Conservation (phyloP, 1,284 basidiomycete species). For the Bjerkandera adusta region DNA sequence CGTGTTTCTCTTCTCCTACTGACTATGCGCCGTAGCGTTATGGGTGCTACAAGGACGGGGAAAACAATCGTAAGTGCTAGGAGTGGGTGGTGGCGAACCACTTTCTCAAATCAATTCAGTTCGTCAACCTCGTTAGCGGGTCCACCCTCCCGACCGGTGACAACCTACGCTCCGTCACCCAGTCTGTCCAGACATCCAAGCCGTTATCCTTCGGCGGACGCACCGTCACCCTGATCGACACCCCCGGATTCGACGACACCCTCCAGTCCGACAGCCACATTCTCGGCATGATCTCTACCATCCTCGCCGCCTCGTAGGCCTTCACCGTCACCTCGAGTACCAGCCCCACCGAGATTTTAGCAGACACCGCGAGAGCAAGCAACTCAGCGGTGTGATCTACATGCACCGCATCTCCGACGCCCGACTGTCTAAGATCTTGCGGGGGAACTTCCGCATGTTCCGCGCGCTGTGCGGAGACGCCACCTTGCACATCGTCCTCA, state of each 20-base stretch:
- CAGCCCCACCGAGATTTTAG: background rate
- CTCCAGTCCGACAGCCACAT: conserved; percentile 33
- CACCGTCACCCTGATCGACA: conserved; percentile 33
- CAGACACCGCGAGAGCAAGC: conserved; percentile 36
- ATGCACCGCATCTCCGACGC: conserved; percentile 51
- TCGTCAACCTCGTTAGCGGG: conserved; percentile 35
- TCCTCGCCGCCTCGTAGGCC: background rate
- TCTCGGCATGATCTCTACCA: conserved; percentile 28
- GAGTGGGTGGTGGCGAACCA: too few species aligned
- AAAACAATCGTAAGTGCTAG: conserved; percentile 14
- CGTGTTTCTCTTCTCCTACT: too few species aligned
- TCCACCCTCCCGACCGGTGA: conserved; percentile 30
- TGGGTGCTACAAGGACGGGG: conserved; percentile 17
- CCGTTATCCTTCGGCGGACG: conserved; percentile 27
- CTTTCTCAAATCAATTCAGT: conserved; percentile 20
- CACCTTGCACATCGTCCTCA: conserved; percentile 43
- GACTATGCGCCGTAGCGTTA: too few species aligned
- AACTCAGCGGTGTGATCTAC: conserved; percentile 48
- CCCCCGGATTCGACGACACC: conserved; percentile 39
- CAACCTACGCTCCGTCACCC: conserved; percentile 34
- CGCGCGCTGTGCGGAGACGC: conserved; percentile 46
- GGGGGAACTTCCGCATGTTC: conserved; percentile 47
- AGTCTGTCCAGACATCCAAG: conserved; percentile 30
- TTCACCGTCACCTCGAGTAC: background rate
- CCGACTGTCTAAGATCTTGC: conserved; percentile 45